Conservation (phyloP, 1,284 basidiomycete species). For the Cryptococcus sp. region DNA sequence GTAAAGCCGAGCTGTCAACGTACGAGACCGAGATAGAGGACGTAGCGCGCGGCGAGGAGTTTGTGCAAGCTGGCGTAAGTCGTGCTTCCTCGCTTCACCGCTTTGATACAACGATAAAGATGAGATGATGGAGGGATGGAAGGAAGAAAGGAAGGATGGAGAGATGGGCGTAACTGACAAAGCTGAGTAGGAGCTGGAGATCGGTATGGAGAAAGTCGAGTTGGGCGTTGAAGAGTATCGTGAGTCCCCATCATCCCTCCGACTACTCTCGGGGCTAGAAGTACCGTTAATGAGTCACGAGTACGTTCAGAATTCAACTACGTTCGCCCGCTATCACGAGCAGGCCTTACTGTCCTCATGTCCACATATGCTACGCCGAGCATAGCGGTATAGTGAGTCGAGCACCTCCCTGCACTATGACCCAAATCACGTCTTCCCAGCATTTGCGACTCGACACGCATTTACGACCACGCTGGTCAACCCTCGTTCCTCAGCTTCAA, state of each 20-base stretch:
- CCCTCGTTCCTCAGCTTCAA: neutral
- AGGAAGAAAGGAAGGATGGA: too few relatives aligned
- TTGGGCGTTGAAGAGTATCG: constrained; percentile 48
- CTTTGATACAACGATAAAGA: neutral
- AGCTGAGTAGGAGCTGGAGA: constrained; percentile 42
- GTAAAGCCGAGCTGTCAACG: constrained; percentile 11
- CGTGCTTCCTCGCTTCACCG: neutral
- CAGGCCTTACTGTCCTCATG: constrained; percentile 48
- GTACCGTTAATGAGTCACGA: neutral
- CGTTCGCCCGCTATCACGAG: constrained; percentile 52
- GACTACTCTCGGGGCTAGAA: neutral
- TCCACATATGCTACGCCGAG: constrained; percentile 49
- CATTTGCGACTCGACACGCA: neutral
- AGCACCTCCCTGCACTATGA: neutral
- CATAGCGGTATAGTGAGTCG: constrained; percentile 50
- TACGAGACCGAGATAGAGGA: constrained; percentile 41
- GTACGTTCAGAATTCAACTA: constrained; percentile 41
- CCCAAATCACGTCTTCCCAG: neutral
- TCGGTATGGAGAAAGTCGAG: constrained; percentile 43
- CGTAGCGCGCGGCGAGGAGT: constrained; percentile 52
- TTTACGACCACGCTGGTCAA: neutral
- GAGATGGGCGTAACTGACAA: too few relatives aligned
- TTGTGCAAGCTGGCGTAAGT: constrained; percentile 51
- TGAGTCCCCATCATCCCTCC: constrained; percentile 13
- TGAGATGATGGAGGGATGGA: too few relatives aligned